Evolutionary conservation across 352 stramenopile genomes (phyloP).

Genomic region (Globisporangium nunn): DNA sequence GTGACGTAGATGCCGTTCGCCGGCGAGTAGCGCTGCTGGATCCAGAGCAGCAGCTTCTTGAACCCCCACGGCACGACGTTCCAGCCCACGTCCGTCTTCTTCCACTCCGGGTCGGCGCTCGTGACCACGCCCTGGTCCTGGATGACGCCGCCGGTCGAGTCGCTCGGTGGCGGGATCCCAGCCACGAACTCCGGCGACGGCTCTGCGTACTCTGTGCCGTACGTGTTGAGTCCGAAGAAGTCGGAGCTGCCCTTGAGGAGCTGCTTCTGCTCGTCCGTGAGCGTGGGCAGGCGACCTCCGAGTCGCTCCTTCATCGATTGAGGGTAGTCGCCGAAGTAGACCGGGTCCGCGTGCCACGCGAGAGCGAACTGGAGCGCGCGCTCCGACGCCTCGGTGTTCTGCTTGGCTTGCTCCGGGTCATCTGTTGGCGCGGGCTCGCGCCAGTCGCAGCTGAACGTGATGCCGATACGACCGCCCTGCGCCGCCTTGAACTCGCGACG

Average conservation of each 20-base stretch:
- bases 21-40: slow-evolving; percentile 79
- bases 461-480: slow-evolving; percentile 83
- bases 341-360: slow-evolving; percentile 89
- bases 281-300: slow-evolving; percentile 77
- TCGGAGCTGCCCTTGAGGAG: slow-evolving; percentile 81
- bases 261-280: slow-evolving; percentile 80
- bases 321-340: slow-evolving; percentile 91
- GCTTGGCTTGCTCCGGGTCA: slow-evolving; percentile 41
- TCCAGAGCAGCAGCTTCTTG: slow-evolving; percentile 85
- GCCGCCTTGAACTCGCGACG: slow-evolving; percentile 60
- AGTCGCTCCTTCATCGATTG: slow-evolving; percentile 82
- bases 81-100: slow-evolving; percentile 80
- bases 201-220: slow-evolving; percentile 55
- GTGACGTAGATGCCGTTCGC: slow-evolving; percentile 83
- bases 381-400: slow-evolving; percentile 58
- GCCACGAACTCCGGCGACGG: slow-evolving; percentile 30
- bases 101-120: slow-evolving; percentile 50
- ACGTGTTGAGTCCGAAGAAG: slow-evolving; percentile 95
- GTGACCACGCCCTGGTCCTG: slow-evolving; percentile 35
- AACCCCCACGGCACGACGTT: slow-evolving; percentile 75
- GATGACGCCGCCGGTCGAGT: slow-evolving; percentile 21
- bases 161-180: slow-evolving; percentile 9
- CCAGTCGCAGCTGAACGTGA: slow-evolving; percentile 89
- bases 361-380: slow-evolving; percentile 84
- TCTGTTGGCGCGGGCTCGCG: slow-evolving; percentile 50